Evolutionary conservation across 495 filamentous ascomycete genomes (phyloP), one percentile per base, ranked within the genome.

Genomic region (Talaromyces ruber): DNA sequence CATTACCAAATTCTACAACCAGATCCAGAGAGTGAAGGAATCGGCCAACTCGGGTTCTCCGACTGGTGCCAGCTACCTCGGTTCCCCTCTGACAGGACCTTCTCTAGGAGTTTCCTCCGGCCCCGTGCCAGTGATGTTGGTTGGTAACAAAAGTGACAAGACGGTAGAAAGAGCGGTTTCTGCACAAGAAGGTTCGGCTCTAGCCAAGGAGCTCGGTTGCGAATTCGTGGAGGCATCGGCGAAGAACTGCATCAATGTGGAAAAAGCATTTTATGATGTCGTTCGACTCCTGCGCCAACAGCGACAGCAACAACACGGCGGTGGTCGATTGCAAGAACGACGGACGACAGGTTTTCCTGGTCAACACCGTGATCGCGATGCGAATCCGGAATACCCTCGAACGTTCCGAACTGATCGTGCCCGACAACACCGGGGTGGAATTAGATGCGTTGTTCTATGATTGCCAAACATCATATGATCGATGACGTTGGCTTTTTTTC

Each of bases 221-320:
- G 94, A 98, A 63, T 98, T 98, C 68, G 93, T 98, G 62, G 94
- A 98, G 73, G 94, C 94, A 5, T 97, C 93, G 14, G 94, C 94
- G n/a, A 97, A 98, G 79, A 97, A 96, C 70, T 97, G 94, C 79
- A 91, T 97, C 78, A 98, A 98, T 69, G 94, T 98, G 26, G 94
- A 98, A 71, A 96, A 93, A 79, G 95, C 94, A 2, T 98, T 98
- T 71, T 97, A 96, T 75, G 94, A 98, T 67, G 95, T 98, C 12
- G 94, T 98, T 24, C 82, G 95, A 61, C 88, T 92, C 68, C 77
- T 98, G 61, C 86, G 93, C 63, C 83, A 86, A 63, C 93, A 97
- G 72, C 84, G 89, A 65, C 86, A 91, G 73, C 77, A 81, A 57
- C 69, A 72, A 58, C 73, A 75, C 50, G 69, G 71, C 21, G 68